phyloP scores from a whole-genome alignment of 2,329 filamentous ascomycete species.

The Cordyceps cateniannulata region DNA sequence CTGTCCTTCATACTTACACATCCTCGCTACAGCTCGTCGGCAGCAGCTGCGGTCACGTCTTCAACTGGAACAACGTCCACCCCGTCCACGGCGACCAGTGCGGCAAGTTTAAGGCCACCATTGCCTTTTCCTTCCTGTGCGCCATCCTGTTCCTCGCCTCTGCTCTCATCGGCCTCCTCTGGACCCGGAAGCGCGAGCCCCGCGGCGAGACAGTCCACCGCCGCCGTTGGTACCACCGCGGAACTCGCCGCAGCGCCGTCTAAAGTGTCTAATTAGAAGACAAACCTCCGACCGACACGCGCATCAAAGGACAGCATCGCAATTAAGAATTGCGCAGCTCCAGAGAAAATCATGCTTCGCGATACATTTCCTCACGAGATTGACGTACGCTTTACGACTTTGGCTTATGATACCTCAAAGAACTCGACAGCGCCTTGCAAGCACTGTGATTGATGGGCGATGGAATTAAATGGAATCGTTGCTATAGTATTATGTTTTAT shows the following conservation, averaged over 20 bases:
- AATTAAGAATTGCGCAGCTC: neutral
- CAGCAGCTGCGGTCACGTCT: slow-evolving; percentile 48
- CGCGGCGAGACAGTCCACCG: slow-evolving; percentile 23
- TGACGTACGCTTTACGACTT: neutral
- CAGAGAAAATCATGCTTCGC: neutral
- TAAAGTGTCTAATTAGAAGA: slow-evolving; percentile 21
- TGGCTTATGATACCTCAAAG: slow-evolving; percentile 5
- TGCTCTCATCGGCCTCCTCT: slow-evolving; percentile 50
- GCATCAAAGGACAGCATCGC: neutral
- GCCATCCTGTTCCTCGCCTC: slow-evolving; percentile 65
- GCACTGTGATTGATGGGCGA: neutral
- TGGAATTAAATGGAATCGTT: neutral
- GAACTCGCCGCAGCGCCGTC: slow-evolving; percentile 38
- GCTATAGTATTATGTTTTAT: neutral
- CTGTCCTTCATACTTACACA: neutral
- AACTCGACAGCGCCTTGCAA: neutral
- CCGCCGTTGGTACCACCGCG: slow-evolving; percentile 27
- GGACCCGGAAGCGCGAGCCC: slow-evolving; percentile 37
- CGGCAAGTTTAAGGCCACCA: slow-evolving; percentile 61
- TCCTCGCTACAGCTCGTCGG: slow-evolving; percentile 30
- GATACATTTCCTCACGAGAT: neutral
- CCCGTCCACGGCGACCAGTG: slow-evolving; percentile 45
- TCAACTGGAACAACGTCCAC: slow-evolving; percentile 52
- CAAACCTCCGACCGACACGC: neutral
- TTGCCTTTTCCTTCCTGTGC: slow-evolving; percentile 67